Evolutionary conservation across 108 stramenopile genomes (phyloP).

Genomic region (Nitzschia sp.): DNA sequence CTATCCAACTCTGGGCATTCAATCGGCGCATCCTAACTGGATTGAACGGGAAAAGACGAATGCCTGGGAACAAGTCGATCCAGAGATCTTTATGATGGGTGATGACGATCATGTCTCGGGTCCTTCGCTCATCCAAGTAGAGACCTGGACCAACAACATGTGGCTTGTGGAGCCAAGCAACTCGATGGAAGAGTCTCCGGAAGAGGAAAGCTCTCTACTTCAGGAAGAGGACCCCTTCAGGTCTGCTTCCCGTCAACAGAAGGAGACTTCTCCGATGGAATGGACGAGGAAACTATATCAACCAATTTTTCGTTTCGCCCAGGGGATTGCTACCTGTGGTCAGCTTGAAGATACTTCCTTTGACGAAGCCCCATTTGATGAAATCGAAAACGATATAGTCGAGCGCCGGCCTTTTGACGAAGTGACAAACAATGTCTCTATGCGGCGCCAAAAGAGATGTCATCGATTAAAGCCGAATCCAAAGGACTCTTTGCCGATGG

Average conservation of each 20-base stretch:
- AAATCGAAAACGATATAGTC: not conserved
- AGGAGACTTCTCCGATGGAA: not conserved
- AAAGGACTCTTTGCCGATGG: not conserved
- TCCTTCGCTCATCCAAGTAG: not conserved
- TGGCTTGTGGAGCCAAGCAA: not conserved
- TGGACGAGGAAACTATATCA: slow-evolving; percentile 7
- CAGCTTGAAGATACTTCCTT: not conserved
- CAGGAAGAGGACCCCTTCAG: not conserved
- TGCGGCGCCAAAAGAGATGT: not conserved
- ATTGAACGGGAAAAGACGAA: not conserved
- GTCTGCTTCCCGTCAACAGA: not conserved
- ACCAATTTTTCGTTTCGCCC: slow-evolving; percentile 7
- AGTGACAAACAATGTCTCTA: not conserved
- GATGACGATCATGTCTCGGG: not conserved
- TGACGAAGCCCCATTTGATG: slow-evolving; percentile 13
- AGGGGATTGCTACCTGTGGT: slow-evolving; percentile 1
- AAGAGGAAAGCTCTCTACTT: not conserved
- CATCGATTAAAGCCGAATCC: not conserved
- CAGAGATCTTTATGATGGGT: not conserved
- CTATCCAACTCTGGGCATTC: slow-evolving; percentile 3
- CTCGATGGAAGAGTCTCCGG: not conserved
- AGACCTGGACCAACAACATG: not conserved
- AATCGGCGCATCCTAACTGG: slow-evolving; percentile 3
- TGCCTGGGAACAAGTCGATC: not conserved
- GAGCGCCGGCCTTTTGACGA: not conserved